Percentiles rank a stretch among this genome's conserved stretches.
phyloP scores from a whole-genome alignment of 345 rosid genomes.

The Camelina sativa region DNA sequence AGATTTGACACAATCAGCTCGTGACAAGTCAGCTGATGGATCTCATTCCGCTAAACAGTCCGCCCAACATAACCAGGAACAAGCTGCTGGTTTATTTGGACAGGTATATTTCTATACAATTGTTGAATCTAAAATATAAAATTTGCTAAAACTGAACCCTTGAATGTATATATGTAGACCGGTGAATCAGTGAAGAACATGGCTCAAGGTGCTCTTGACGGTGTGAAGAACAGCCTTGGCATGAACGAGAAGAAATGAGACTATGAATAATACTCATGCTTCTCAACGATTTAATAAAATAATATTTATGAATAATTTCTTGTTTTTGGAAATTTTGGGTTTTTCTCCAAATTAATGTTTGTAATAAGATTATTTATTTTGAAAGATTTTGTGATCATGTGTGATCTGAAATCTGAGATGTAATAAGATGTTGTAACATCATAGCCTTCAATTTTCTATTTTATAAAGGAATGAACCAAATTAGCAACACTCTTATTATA shows the following conservation, averaged over 20 bases:
- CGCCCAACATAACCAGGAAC: conserved; percentile 38
- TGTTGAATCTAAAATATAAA: neutral
- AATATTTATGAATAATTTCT: conserved; percentile 12
- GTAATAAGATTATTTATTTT: conserved; percentile 27
- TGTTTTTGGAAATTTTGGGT: neutral
- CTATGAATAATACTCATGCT: neutral
- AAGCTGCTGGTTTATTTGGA: conserved; percentile 37
- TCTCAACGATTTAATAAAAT: conserved; percentile 9
- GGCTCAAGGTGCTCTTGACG: conserved; percentile 53
- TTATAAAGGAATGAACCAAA: neutral
- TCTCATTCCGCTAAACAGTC: conserved; percentile 34
- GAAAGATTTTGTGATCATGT: conserved; percentile 16
- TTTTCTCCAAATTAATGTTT: conserved; percentile 22
- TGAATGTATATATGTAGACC: conserved; percentile 35
- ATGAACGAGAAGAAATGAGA: conserved; percentile 46
- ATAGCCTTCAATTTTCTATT: neutral
- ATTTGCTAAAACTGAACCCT: neutral
- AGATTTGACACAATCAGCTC: conserved; percentile 31
- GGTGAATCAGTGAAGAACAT: conserved; percentile 53
- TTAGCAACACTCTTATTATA: too few relatives aligned
- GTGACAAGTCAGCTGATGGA: conserved; percentile 28
- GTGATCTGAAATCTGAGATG: conserved; percentile 10
- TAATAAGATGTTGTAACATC: conserved; percentile 13
- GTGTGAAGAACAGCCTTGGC: conserved; percentile 49
- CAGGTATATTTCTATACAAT: conserved; percentile 31